A percentile compares a stretch with the other conserved stretches of the same genome.
Evolutionary conservation across 176 grass and related monocot species (phyloP).

Genomic region (Phoenix dactylifera): DNA sequence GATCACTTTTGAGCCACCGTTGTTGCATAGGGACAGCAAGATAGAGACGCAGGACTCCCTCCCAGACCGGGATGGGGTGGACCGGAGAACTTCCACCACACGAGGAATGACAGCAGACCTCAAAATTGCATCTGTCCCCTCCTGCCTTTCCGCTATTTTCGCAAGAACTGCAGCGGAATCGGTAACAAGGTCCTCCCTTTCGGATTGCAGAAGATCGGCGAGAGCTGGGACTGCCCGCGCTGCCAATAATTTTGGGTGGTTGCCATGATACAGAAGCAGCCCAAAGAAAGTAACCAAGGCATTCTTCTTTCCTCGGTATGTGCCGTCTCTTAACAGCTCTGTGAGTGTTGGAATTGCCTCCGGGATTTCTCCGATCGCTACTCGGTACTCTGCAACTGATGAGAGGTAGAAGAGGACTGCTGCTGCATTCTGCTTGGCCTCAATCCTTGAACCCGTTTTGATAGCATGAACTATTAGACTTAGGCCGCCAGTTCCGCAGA

Average conservation of each 20-base stretch:
- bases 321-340: conserved; percentile 30
- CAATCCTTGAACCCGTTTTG: conserved; percentile 22
- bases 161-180: conserved; percentile 50
- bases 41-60: conserved; percentile 53
- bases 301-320: conserved; percentile 55
- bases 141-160: conserved; percentile 33
- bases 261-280: conserved; percentile 30
- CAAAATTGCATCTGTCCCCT: conserved; percentile 39
- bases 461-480: conserved; percentile 54
- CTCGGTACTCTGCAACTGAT: conserved; percentile 39
- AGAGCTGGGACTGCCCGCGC: conserved; percentile 44
- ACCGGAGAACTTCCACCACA: conserved; percentile 47
- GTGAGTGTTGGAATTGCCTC: conserved; percentile 65
- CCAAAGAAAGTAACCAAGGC: conserved; percentile 54
- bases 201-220: conserved; percentile 19
- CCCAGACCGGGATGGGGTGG: conserved; percentile 26
- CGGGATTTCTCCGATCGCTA: conserved; percentile 50
- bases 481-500: conserved; percentile 49
- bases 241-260: conserved; percentile 29
- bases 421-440: conserved; percentile 67
- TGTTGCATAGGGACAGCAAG: conserved; percentile 44
- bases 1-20: conserved; percentile 42
- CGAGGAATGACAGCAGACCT: conserved; percentile 19
- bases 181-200: conserved; percentile 32
- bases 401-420: conserved; percentile 82